phyloP scores from a whole-genome alignment of 2,329 filamentous ascomycete species.

The Fonsecaea monophora region DNA sequence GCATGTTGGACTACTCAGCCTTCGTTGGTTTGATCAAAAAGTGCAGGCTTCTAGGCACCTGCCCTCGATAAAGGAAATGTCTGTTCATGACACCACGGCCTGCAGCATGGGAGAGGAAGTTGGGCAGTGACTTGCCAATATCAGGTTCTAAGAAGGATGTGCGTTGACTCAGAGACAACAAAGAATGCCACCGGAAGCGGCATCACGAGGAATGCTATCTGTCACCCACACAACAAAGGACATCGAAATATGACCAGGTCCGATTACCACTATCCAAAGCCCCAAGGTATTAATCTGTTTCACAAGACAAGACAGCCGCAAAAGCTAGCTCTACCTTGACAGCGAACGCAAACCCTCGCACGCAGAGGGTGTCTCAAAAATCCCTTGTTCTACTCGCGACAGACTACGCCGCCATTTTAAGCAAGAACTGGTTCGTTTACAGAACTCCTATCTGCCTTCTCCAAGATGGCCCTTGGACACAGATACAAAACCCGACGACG shows the following conservation, averaged over 20 bases:
- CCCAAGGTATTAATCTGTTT: neutral
- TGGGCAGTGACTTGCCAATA: neutral
- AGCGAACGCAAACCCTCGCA: neutral
- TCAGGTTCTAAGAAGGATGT: neutral
- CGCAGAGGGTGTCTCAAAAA: neutral
- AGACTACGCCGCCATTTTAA: neutral
- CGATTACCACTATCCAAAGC: neutral
- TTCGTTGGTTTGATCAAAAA: too few species aligned
- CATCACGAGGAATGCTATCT: neutral
- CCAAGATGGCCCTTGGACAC: neutral
- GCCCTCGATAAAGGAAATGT: too few species aligned
- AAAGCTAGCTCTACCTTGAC: neutral
- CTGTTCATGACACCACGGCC: neutral
- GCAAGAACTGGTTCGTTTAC: neutral
- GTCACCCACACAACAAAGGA: neutral
- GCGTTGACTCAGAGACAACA: neutral
- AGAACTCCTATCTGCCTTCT: neutral
- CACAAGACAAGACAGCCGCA: neutral
- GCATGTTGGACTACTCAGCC: too few species aligned
- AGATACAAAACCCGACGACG: neutral
- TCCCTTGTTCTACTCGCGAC: neutral
- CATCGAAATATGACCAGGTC: neutral
- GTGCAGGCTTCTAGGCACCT: too few species aligned
- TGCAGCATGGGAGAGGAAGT: neutral
- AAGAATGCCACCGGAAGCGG: neutral